Conservation (phyloP, 2,329 filamentous ascomycete genomes). For the Helotiales sp. region DNA sequence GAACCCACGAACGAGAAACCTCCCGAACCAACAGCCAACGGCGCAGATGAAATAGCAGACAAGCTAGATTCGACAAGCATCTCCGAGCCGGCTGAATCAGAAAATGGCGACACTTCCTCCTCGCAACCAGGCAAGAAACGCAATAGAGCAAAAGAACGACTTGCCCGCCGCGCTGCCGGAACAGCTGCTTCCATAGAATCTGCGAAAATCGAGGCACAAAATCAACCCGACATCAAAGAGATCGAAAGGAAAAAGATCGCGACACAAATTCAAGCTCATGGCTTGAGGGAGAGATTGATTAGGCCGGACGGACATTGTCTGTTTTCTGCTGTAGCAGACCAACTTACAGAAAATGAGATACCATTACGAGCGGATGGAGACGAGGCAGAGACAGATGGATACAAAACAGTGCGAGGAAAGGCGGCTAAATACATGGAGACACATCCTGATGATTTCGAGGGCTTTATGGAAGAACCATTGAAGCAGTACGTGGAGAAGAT, state of each 20-base stretch:
- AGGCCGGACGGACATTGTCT: constrained; percentile 92
- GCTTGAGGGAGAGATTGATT: constrained; percentile 75
- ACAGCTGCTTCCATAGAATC: constrained; percentile 66
- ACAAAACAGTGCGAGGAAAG: constrained; percentile 65
- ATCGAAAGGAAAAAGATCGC: constrained; percentile 72
- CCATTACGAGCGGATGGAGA: constrained; percentile 38
- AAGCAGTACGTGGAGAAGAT: constrained; percentile 74
- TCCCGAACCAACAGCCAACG: constrained; percentile 1
- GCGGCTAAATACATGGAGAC: constrained; percentile 76
- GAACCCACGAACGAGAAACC: background rate
- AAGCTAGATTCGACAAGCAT: constrained; percentile 24
- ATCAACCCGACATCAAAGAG: constrained; percentile 71
- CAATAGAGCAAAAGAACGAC: constrained; percentile 87
- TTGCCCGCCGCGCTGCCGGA: constrained; percentile 86
- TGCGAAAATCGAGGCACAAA: constrained; percentile 73
- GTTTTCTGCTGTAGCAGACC: constrained; percentile 88
- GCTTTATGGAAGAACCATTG: constrained; percentile 83
- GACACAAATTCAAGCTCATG: constrained; percentile 60
- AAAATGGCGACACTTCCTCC: constrained; percentile 17
- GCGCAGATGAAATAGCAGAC: constrained; percentile 21
- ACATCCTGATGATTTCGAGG: constrained; percentile 78
- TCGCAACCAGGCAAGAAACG: constrained; percentile 58
- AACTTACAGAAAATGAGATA: constrained; percentile 59
- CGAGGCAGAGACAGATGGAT: constrained; percentile 46
- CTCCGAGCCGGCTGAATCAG: constrained; percentile 20